Base-by-base conservation (phyloP, 1,284 basidiomycete species). In the Cystobasidium sp. region DNA sequence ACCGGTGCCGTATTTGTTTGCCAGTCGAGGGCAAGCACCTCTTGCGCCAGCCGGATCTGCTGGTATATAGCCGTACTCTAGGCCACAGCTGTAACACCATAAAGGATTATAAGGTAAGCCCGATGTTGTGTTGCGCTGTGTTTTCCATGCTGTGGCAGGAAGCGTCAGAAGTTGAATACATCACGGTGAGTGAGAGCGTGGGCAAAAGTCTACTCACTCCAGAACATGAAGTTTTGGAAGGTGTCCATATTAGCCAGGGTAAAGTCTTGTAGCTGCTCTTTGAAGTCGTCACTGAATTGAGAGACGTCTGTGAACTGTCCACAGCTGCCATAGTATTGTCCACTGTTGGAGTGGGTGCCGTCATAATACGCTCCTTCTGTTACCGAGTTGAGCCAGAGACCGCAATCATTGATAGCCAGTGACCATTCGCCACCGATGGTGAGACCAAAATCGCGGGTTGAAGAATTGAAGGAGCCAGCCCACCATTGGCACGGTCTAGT, bases 151-250 rank as follows among this genome's bases (percentile, higher is more conserved):
- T 73, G 68, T 18, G 46, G 10, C 37, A 20, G 20, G 12, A 6
- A n/a, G 8, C 20, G 18, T 66, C 44, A 68, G 46, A 10, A 41
- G 20, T 1, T n/a, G 16, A 18, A 4, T 39, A 47, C 37, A 41
- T n/a, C 37, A 52, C n/a, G 14, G 24, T 16, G 4, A 24, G 20
- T n/a, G 8, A 8, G 10, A 10, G 39, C 55, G 14, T 53, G 46
- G 6, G 20, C 31, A 37, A 18, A 44, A 37, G 9, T 24, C 14
- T 1, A 68, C 72, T 61, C 46, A 87, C 66, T 84, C 85, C 94
- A 97, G 87, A 95, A 97, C 87, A 95, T 95, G 84, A 87, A 96
- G 83, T 96, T 89, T 43, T 77, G 75, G 22, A 78, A 75, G 5
- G 77, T 62, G 39, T 76, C 75, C 75, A 77, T 76, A n/a, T 64